Conservation (phyloP, 495 filamentous ascomycete species). For the Annulohypoxylon bovei region DNA sequence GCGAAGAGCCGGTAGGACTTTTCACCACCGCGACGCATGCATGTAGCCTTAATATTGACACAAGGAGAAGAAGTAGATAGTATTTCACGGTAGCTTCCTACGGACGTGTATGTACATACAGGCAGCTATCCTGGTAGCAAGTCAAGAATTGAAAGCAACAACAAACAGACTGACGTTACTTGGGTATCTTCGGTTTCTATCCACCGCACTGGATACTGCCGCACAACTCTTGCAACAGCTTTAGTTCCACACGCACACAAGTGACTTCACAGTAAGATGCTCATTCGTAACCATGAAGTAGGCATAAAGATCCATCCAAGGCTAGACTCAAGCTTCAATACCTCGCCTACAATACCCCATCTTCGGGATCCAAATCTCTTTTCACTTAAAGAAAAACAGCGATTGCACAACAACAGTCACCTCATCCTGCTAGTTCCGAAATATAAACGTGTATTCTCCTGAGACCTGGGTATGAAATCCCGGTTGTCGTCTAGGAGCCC, state of each 20-base stretch:
- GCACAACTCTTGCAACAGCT: not conserved
- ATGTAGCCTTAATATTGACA: conserved; percentile 3
- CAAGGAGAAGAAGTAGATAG: not conserved
- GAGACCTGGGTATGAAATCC: not conserved
- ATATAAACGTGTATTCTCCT: not conserved
- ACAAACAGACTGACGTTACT: not conserved
- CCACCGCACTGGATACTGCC: not conserved
- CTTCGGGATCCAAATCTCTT: not conserved
- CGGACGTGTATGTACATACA: not conserved
- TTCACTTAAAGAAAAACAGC: not conserved
- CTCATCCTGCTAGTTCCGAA: not conserved
- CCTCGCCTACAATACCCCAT: not conserved
- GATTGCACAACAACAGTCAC: not conserved
- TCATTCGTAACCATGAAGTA: not conserved
- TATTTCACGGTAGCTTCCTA: not conserved
- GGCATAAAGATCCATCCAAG: not conserved
- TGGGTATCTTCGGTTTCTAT: not conserved
- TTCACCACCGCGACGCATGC: not conserved
- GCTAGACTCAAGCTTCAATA: not conserved
- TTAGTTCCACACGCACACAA: not conserved
- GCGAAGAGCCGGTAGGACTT: conserved; percentile 4
- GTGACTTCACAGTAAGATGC: not conserved
- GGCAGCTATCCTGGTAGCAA: not conserved
- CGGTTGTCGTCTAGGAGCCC: not conserved
- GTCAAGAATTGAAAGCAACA: not conserved